phyloP scores from a whole-genome alignment of 495 filamentous ascomycete genomes.

The Lasiosphaeria ovina region DNA sequence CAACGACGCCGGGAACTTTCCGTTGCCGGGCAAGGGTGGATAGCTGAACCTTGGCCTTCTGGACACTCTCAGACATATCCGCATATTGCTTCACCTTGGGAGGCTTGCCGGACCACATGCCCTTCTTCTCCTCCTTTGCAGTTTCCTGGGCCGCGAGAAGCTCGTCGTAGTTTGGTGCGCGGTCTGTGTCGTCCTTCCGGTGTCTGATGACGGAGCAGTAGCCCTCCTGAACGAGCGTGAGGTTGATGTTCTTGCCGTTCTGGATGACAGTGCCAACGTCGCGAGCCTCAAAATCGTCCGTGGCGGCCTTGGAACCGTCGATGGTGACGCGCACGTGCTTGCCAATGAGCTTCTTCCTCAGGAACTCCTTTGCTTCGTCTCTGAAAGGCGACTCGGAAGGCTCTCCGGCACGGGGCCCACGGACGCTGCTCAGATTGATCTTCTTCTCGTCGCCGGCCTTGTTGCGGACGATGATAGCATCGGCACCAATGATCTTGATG shows the following conservation, averaged over 20 bases:
- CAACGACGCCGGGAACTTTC: constrained; percentile 90
- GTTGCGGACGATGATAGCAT: constrained; percentile 81
- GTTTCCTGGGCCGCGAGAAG: constrained; percentile 84
- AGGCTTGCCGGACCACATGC: constrained; percentile 88
- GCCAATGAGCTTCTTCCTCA: constrained; percentile 90
- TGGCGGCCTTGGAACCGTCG: constrained; percentile 88
- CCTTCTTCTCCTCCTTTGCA: constrained; percentile 78
- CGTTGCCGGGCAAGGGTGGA: constrained; percentile 83
- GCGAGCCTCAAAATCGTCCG: constrained; percentile 86
- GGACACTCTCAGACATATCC: constrained; percentile 87
- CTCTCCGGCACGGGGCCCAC: constrained; percentile 72
- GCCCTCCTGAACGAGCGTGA: constrained; percentile 84
- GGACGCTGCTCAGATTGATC: constrained; percentile 86
- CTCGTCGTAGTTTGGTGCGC: constrained; percentile 91
- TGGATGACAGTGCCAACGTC: constrained; percentile 86
- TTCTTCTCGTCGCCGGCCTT: constrained; percentile 83
- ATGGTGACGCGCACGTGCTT: constrained; percentile 87
- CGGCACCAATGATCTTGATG: constrained; percentile 79
- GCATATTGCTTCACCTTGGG: constrained; percentile 75
- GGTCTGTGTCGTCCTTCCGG: constrained; percentile 85
- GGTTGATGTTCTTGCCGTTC: constrained; percentile 81
- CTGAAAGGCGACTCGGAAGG: constrained; percentile 71
- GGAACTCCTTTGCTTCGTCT: constrained; percentile 92
- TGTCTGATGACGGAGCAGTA: constrained; percentile 93
- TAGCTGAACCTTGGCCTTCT: constrained; percentile 92